These are phyloP conservation scores for Sphaerulina musiva DNA, from an alignment of 2,329 filamentous ascomycete genomes.

Conservation along the genomic window DNA sequence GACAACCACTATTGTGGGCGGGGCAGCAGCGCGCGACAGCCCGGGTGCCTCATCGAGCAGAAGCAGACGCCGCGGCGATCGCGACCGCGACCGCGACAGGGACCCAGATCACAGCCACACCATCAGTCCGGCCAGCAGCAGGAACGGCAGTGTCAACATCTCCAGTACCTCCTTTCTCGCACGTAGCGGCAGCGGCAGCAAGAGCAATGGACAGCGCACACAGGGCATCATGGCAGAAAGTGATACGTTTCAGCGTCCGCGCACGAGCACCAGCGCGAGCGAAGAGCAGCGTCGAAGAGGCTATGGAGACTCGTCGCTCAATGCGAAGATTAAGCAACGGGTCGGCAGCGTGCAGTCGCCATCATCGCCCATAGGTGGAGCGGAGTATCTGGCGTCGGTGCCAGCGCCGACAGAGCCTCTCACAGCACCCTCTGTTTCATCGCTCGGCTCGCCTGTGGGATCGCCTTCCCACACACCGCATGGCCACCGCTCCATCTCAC, in stretches of 20 bases:
- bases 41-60: conserved; percentile 15
- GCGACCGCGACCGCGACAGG: conserved; percentile 7
- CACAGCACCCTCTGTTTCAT: conserved; percentile 28
- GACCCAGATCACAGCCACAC: conserved; percentile 9
- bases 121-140: conserved; percentile 24
- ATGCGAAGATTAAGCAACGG: conserved; percentile 51
- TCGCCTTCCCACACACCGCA: conserved; percentile 19
- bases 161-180: conserved; percentile 18
- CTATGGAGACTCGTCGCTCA: conserved; percentile 37
- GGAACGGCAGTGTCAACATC: conserved; percentile 22
- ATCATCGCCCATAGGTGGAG: conserved; percentile 40
- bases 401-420: conserved; percentile 26
- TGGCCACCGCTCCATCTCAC: conserved; percentile 28
- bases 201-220: conserved; percentile 25
- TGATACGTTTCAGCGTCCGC: conserved; percentile 33
- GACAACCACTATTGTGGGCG: conserved; percentile 26
- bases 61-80: conserved; percentile 15
- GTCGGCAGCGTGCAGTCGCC: conserved; percentile 66
- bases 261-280: conserved; percentile 48
- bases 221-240: conserved; percentile 19
- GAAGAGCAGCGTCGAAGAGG: conserved; percentile 43
- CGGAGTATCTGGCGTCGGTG: conserved; percentile 31
- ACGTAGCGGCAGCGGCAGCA: conserved; percentile 22
- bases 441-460: conserved; percentile 26
- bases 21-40: conserved; percentile 18